Conservation (phyloP, 176 grass and related monocot genomes). For the Puya raimondii region DNA sequence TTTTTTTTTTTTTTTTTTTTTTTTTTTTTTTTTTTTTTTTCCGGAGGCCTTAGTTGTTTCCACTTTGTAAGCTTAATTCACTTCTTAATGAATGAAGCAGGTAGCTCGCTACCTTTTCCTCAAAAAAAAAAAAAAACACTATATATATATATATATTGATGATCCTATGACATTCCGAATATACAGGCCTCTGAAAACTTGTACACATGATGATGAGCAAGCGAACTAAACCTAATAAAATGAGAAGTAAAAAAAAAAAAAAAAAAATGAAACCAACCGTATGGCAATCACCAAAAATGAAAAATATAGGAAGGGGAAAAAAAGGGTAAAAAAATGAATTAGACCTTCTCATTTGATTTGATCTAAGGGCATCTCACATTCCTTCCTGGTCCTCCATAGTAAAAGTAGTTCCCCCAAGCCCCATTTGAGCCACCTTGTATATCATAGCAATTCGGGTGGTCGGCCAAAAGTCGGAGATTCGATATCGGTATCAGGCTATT, state of each 20-base stretch:
- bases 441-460: conserved; percentile 61
- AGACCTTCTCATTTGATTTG: neutral
- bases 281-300: neutral
- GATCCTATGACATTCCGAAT: neutral
- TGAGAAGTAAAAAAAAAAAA: neutral
- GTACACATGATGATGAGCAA: conserved; percentile 3
- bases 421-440: conserved; percentile 39
- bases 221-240: neutral
- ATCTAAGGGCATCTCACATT: conserved; percentile 38
- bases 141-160: neutral
- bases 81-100: too few species aligned
- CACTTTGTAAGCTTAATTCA: too few species aligned
- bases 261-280: neutral
- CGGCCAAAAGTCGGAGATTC: conserved; percentile 45
- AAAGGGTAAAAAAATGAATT: neutral
- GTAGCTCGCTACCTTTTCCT: too few species aligned
- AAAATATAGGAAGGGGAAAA: neutral
- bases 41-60: too few species aligned
- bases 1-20: too few species aligned
- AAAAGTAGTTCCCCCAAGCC: conserved; percentile 71
- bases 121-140: too few species aligned
- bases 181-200: neutral
- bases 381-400: conserved; percentile 67
- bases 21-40: too few species aligned
- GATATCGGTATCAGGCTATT: conserved; percentile 66